Evolutionary conservation across 176 grass and related monocot species (phyloP).

Genomic region (Oryza glaberrima): DNA sequence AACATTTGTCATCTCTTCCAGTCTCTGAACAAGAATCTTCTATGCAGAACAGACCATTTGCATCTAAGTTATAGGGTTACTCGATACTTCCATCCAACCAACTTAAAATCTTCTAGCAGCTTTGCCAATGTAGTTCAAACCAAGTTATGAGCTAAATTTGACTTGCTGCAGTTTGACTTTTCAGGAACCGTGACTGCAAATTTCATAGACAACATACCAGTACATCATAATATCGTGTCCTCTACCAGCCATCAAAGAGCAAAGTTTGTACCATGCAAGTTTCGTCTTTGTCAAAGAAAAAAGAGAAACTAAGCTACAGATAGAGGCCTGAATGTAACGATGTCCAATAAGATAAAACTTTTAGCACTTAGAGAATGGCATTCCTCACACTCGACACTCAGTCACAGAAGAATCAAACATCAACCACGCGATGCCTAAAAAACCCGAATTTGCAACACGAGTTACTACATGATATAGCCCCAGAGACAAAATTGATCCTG

Average conservation of each 20-base stretch:
- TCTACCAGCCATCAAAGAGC: not conserved
- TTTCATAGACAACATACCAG: not conserved
- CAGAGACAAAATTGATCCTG: not conserved
- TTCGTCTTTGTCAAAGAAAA: not conserved
- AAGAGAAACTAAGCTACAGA: not conserved
- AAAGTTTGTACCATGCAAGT: slow-evolving; percentile 21
- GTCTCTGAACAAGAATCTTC: not conserved
- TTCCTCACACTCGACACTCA: not conserved
- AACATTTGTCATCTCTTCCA: not conserved
- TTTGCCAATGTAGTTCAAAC: not conserved
- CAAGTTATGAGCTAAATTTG: not conserved
- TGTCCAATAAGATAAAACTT: not conserved
- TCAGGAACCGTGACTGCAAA: not conserved
- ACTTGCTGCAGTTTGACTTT: not conserved
- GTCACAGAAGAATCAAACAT: not conserved
- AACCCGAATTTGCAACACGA: not conserved
- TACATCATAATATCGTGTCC: not conserved
- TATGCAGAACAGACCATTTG: not conserved
- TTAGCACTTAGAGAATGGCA: not conserved
- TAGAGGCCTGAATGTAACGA: not conserved
- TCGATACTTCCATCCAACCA: not conserved
- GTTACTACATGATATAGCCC: not conserved
- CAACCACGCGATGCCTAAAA: not conserved
- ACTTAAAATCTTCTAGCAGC: not conserved
- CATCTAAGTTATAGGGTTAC: not conserved